Evolutionary conservation across 2,329 filamentous ascomycete species (phyloP), one percentile per base, ranked within the genome.

Genomic region (Fusarium xyrophilum): DNA sequence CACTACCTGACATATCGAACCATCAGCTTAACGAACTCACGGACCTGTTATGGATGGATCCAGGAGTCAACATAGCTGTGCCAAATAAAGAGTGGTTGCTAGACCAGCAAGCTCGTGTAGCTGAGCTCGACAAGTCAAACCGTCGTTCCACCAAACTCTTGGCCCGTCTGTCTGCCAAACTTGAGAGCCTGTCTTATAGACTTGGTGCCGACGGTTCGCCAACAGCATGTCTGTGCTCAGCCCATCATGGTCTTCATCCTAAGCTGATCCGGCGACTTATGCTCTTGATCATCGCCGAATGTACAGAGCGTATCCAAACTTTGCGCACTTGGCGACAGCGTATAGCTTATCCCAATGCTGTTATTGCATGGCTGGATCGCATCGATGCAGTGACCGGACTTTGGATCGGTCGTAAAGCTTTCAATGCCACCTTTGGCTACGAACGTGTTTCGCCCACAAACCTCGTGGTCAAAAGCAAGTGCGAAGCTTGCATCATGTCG

Each of bases 401-500:
- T 23, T 84, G 82, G 80, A 77, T 83, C 19, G 68, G 74, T 3
- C 69, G 74, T 2, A 53, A 71, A 1, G 67, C 79, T 5, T 84
- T 83, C 61, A 63, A 69, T 21, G 42, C 71, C 15, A 65, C 76
- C 6, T 83, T 79, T 64, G 74, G 76, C 2, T 75, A 79, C n/a
- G 71, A 78, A 6, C 56, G 55, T 2, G 53, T 50, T 54, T 30
- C 68, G 65, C 73, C 67, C 25, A 40, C 27, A 27, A 70, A 78
- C 36, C 70, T 64, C 10, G 50, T 64, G 14, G 74, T 83, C 7
- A 58, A 65, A 32, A 77, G 73, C 10, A 75, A 60, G 3, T 88
- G 86, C 65, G 82, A 86, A 69, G 85, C 84, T 3, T 88, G 86
- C 64, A 82, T 85, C 30, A 73, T 88, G 15, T 79, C 83, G 3